Evolutionary conservation across 108 stramenopile genomes (phyloP).

Genomic region (Fistulifera pelliculosa): DNA sequence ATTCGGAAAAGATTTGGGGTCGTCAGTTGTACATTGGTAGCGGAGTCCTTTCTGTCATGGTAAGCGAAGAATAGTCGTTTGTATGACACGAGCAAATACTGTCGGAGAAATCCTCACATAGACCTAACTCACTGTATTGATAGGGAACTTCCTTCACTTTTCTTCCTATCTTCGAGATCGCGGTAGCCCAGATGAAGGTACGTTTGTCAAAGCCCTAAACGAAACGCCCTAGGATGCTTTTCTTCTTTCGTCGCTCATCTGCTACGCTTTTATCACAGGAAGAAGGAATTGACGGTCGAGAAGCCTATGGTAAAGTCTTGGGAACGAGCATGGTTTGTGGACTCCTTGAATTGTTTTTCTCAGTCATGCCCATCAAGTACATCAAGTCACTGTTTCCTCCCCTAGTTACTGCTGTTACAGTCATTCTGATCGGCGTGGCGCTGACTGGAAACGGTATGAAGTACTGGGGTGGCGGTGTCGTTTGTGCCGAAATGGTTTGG

Average conservation of each 20-base stretch:
- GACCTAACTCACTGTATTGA: no score
- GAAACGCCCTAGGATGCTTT: no score
- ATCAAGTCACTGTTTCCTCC: conserved; percentile 65
- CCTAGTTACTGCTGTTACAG: conserved; percentile 55
- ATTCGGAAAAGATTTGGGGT: conserved; percentile 40
- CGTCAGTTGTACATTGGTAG: conserved; percentile 43
- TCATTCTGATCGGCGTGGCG: conserved; percentile 75
- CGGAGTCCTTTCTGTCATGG: conserved; percentile 67
- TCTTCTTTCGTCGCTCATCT: no score
- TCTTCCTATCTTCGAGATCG: conserved; percentile 72
- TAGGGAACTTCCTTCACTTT: conserved; percentile 68
- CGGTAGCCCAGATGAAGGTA: conserved; percentile 46
- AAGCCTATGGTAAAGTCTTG: conserved; percentile 68
- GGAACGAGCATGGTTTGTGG: conserved; percentile 67
- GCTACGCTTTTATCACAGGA: no score
- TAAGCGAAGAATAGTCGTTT: conserved; percentile 21
- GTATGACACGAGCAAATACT: no score
- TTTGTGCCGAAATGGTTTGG: conserved; percentile 65
- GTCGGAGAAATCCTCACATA: no score
- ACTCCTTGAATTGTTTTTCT: conserved; percentile 45
- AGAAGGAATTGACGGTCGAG: conserved; percentile 35
- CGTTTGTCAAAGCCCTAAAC: no score
- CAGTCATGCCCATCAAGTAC: conserved; percentile 32
- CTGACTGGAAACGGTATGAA: conserved; percentile 77
- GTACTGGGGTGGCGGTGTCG: conserved; percentile 79